Base-by-base conservation (phyloP, 768 basidiomycete species). In the Chalciporus sphaerocephalus region DNA sequence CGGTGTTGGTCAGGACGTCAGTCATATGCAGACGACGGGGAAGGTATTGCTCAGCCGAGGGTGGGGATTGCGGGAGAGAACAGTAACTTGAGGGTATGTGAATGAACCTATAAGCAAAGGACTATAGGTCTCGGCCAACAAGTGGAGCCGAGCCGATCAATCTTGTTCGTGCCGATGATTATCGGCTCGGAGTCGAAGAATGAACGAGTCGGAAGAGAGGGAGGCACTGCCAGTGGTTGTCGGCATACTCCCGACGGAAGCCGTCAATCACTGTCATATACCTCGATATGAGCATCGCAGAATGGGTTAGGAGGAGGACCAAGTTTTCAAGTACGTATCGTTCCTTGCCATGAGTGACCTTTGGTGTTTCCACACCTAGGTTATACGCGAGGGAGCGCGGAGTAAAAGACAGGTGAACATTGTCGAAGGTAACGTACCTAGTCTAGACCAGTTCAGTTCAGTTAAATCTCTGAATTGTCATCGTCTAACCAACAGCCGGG, bases 401-500 rank as follows among this genome's bases (percentile, higher is more conserved):
- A 15, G 13, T n/a, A 15, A 32, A 5, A 15, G 13, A 32, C 27
- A 27, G 8, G 30, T 32, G 15, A n/a, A 32, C 2, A n/a, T 30
- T 15, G 30, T 32, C 30, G 33, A 47, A 38, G 36, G 37, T 42
- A 32, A 54, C 51, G 48, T 47, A 60, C 47, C 37, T 32, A n/a
- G 71, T n/a, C n/a, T n/a, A n/a, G n/a, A n/a, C n/a, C n/a, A 67
- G 73, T 73, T 74, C 72, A 77, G 37, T 76, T 70, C 67, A 71
- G 39, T 70, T 53, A 38, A 75, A 12, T 80, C 81, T 48, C 20
- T 44, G 30, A n/a, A n/a, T n/a, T n/a, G 7, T 6, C 13, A 28
- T 28, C 25, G 39, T 41, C 34, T 35, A 24, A 2, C 25, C 24
- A 51, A 44, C 49, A 39, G 32, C 42, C 53, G 48, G 56, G 15